Percentiles rank a stretch among this genome's conserved stretches.
Evolutionary conservation across 306 rosid species (phyloP).

Genomic region (Sechiopsis laciniata): DNA sequence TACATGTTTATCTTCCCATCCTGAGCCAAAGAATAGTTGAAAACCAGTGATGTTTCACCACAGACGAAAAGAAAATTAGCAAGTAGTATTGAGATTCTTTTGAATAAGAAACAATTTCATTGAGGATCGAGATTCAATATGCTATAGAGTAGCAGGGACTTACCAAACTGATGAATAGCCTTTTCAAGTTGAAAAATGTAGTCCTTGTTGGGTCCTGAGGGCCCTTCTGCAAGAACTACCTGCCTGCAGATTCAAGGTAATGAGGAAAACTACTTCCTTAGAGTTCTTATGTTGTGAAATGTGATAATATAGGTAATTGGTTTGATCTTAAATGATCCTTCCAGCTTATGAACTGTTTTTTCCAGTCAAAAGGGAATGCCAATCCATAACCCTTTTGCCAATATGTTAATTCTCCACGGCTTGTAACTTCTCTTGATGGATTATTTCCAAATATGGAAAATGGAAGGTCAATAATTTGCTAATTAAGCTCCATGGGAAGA

Average conservation of each 20-base stretch:
- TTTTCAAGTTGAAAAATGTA: constrained; percentile 76
- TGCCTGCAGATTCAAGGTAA: constrained; percentile 41
- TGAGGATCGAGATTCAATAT: background rate
- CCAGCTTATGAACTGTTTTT: background rate
- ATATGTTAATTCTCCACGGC: background rate
- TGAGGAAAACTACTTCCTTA: background rate
- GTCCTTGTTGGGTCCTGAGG: constrained; percentile 87
- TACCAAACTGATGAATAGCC: constrained; percentile 65
- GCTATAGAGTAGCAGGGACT: constrained; percentile 15
- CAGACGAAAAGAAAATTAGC: constrained; percentile 15
- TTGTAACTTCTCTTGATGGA: too few relatives aligned
- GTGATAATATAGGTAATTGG: background rate
- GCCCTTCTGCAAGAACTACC: constrained; percentile 64
- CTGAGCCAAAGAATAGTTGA: constrained; percentile 30
- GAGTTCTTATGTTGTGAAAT: background rate
- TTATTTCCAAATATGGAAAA: too few relatives aligned
- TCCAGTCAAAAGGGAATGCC: background rate
- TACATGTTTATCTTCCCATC: constrained; percentile 64
- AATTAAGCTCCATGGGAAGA: too few relatives aligned
- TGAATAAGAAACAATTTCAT: too few relatives aligned
- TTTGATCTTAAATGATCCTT: background rate
- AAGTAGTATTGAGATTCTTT: background rate
- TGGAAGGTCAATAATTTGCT: too few relatives aligned
- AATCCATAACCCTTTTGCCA: background rate
- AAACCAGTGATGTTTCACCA: background rate